These are phyloP conservation scores for Moesziomyces aphidis DNA, from an alignment of 1,284 basidiomycete genomes.

Conservation along the genomic window DNA sequence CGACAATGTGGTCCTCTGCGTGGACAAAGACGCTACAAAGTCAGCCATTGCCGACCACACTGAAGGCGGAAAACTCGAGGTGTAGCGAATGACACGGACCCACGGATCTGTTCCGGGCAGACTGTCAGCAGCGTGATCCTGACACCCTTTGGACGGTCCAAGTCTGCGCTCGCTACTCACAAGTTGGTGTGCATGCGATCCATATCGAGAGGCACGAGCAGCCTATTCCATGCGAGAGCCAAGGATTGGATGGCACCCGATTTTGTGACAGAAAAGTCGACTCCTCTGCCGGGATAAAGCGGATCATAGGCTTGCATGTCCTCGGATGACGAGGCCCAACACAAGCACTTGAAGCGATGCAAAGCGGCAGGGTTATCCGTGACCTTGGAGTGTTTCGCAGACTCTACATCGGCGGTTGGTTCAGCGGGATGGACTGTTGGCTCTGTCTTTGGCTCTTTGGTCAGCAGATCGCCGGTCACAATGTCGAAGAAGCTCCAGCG, in stretches of 20 bases:
- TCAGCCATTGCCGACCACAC: no score
- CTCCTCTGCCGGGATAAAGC: neutral
- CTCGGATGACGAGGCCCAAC: neutral
- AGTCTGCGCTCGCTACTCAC: neutral
- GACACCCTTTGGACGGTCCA: neutral
- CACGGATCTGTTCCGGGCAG: neutral
- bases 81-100: neutral
- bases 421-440: neutral
- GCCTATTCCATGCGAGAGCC: neutral
- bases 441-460: neutral
- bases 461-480: neutral
- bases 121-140: neutral
- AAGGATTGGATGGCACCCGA: neutral
- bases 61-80: no score
- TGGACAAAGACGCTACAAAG: no score
- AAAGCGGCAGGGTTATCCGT: neutral
- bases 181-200: neutral
- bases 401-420: neutral
- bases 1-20: neutral
- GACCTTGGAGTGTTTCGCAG: neutral
- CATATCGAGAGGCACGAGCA: neutral
- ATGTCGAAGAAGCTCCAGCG: slow-evolving; percentile 4
- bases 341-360: neutral
- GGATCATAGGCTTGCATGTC: neutral
- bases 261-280: neutral